Percentiles rank a stretch among this genome's conserved stretches.
Conservation (phyloP, 129 eudicot species). For the Apium graveolens region DNA sequence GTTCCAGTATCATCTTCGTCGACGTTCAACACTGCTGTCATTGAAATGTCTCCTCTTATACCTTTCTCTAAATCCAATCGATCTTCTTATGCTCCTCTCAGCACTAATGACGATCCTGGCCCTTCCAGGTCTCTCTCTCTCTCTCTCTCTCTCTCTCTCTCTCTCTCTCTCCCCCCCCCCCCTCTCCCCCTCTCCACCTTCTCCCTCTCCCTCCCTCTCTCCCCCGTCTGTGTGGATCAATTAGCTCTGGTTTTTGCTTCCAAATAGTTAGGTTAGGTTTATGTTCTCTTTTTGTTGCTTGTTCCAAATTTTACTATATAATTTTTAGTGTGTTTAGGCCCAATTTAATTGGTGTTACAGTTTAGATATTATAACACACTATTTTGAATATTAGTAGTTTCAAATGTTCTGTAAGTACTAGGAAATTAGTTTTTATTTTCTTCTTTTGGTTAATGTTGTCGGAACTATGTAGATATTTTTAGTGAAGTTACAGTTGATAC, state of each 20-base stretch:
- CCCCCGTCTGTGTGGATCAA: not conserved
- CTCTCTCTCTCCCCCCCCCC: too few species aligned
- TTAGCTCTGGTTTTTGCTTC: not conserved
- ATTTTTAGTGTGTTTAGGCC: not conserved
- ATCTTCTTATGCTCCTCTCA: slow-evolving; percentile 62
- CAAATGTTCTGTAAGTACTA: not conserved
- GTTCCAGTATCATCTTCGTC: slow-evolving; percentile 39
- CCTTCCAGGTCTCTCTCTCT: slow-evolving; percentile 37
- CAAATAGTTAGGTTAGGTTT: not conserved
- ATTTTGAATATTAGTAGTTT: not conserved
- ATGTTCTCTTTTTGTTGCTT: not conserved
- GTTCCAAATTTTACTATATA: too few species aligned
- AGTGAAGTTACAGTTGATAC: not conserved
- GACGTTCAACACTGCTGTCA: slow-evolving; percentile 45
- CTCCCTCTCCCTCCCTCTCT: too few species aligned
- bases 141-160: too few species aligned
- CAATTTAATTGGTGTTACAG: not conserved
- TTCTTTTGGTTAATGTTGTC: too few species aligned
- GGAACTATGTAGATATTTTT: too few species aligned
- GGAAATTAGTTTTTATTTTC: too few species aligned
- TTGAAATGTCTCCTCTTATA: slow-evolving; percentile 35
- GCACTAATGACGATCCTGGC: slow-evolving; percentile 71
- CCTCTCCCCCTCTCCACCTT: too few species aligned
- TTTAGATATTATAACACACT: not conserved
- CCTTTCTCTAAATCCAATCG: slow-evolving; percentile 23